Base-by-base conservation (phyloP, 805 yeast genomes). In the Clavispora fructus region DNA sequence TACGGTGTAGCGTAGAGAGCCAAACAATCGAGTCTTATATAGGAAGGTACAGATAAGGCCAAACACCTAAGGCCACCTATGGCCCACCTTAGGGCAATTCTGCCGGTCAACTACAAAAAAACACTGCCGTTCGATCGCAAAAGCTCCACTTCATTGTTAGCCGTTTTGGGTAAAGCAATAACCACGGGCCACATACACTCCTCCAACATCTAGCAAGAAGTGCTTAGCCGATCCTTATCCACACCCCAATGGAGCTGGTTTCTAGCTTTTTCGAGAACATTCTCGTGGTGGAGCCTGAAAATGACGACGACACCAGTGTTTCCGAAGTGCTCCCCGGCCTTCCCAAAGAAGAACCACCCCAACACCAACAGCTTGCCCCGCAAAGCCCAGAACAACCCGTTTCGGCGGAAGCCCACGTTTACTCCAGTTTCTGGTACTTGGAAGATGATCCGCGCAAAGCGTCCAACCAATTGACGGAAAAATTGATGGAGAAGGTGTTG, bases 401-500 rank as follows among this genome's bases (percentile, higher is more conserved):
- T n/a, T 19, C 32, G 12, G 26, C 14, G 17, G 30, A 35, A 19
- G n/a, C 44, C 8, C 33, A 33, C 3, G 17, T 9, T 3, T 37
- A 25, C 12, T 55, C 62, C 9, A 53, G 56, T 16, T 58, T 58
- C 48, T 63, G 67, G 67, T 53, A 55, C 46, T 49, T 54, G 35
- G 58, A 54, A 38, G 52, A 55, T 41, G 60, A 56, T 45, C 51
- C 56, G 23, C 53, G 52, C 19, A 60, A 59, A 33, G 55, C 47
- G n/a, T 50, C 58, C 46, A 60, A 53, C 43, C 56, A 45, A 28
- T 46, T 85, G 58, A 74, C 87, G 0, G 95, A 88, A 54, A 83
- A 82, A 45, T 63, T 88, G 45, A 76, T 88, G 53, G 96, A 89
- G 56, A 77, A 82, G 57, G 68, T 87, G 42, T 65, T 88, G 7